Evolutionary conservation across 129 eudicot genomes (phyloP).

Genomic region (Centella asiatica): DNA sequence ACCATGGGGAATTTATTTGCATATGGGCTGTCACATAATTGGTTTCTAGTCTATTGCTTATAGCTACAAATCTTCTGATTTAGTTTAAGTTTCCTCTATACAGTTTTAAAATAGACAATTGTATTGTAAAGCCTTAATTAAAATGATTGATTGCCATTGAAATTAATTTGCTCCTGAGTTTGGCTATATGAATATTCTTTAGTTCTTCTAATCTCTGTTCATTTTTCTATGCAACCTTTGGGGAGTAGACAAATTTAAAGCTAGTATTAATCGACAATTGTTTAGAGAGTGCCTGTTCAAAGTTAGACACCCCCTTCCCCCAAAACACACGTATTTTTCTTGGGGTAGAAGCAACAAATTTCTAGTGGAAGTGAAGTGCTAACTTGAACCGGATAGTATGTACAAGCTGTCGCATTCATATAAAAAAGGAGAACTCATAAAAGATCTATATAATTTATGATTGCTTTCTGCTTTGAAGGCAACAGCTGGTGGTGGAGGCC

Average conservation of each 20-base stretch:
- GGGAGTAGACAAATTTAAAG: background rate
- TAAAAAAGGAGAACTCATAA: background rate
- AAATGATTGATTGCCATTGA: too few species aligned
- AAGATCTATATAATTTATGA: conserved; percentile 1
- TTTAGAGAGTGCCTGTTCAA: background rate
- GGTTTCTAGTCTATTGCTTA: too few species aligned
- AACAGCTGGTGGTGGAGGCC: conserved; percentile 99
- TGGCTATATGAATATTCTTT: too few species aligned
- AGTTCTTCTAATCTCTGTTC: too few species aligned
- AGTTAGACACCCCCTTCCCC: too few species aligned
- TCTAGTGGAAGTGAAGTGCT: conserved; percentile 1
- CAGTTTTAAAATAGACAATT: too few species aligned
- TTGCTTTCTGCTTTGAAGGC: conserved; percentile 50
- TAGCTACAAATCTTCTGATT: too few species aligned
- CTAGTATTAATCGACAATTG: background rate
- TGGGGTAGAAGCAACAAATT: background rate
- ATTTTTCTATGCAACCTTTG: background rate
- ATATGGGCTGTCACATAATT: too few species aligned
- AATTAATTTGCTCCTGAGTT: too few species aligned
- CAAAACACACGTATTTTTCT: background rate
- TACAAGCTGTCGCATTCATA: background rate
- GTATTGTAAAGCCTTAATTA: too few species aligned
- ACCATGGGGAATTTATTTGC: too few species aligned
- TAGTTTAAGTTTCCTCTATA: too few species aligned
- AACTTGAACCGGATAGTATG: background rate